Evolutionary conservation across 345 rosid species (phyloP).

Genomic region (Carallia brachiata): DNA sequence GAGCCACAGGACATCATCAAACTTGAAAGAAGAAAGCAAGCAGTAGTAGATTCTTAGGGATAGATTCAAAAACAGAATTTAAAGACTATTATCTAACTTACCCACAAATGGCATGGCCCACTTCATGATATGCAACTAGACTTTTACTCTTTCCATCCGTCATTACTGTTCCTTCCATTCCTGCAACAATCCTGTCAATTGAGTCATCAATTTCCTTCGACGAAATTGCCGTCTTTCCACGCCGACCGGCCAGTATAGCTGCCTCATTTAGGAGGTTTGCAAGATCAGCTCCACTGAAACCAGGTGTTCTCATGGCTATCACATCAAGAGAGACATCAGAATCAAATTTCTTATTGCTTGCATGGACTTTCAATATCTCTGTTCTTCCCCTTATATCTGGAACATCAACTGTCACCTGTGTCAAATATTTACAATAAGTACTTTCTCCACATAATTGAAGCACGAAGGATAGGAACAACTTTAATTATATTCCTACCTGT

Average conservation of each 20-base stretch:
- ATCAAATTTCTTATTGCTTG: slow-evolving; percentile 79
- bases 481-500: slow-evolving; percentile 47
- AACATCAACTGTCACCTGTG: slow-evolving; percentile 87
- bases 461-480: not conserved
- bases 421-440: slow-evolving; percentile 20
- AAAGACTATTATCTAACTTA: slow-evolving; percentile 33
- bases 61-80: not conserved
- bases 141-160: slow-evolving; percentile 95
- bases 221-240: slow-evolving; percentile 77
- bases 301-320: slow-evolving; percentile 94
- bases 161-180: slow-evolving; percentile 99
- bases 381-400: slow-evolving; percentile 87
- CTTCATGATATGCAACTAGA: slow-evolving; percentile 96
- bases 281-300: slow-evolving; percentile 96
- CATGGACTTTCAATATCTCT: slow-evolving; percentile 87
- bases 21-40: slow-evolving; percentile 4
- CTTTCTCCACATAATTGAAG: not conserved
- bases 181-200: slow-evolving; percentile 94
- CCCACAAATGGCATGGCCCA: slow-evolving; percentile 96
- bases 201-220: slow-evolving; percentile 93
- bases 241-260: slow-evolving; percentile 92
- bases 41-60: not conserved
- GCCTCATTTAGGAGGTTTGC: slow-evolving; percentile 96
- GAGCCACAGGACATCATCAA: too few species aligned
- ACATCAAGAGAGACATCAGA: slow-evolving; percentile 82